Evolutionary conservation across 1,284 basidiomycete species (phyloP).

Genomic region (Erythrobasidium hasegawianum): DNA sequence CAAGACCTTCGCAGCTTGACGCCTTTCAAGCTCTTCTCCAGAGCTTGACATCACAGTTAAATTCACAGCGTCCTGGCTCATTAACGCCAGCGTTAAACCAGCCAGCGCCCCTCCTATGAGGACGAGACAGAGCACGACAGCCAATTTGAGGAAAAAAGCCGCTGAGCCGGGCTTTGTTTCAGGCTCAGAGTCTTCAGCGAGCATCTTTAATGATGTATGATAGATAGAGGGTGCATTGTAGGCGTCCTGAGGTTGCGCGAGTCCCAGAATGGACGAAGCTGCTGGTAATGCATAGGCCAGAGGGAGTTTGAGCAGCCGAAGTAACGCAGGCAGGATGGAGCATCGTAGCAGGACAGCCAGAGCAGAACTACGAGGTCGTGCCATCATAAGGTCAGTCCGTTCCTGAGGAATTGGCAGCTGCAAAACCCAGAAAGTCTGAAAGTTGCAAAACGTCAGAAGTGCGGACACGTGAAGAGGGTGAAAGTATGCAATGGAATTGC

Average conservation of each 20-base stretch:
- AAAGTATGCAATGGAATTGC: too few relatives aligned
- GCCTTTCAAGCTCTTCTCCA: constrained; percentile 67
- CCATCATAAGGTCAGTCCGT: too few relatives aligned
- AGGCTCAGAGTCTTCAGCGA: constrained; percentile 9
- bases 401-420: too few relatives aligned
- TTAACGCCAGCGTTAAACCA: constrained; percentile 66
- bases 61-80: constrained; percentile 88
- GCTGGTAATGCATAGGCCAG: constrained; percentile 23
- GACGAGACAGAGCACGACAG: constrained; percentile 56
- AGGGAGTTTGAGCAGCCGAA: constrained; percentile 18
- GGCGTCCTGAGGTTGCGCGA: background rate
- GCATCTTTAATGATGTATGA: constrained; percentile 8
- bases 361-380: background rate
- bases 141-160: constrained; percentile 63
- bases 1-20: constrained; percentile 70
- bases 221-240: too few relatives aligned
- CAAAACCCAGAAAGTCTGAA: too few relatives aligned
- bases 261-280: background rate
- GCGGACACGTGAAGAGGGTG: too few relatives aligned
- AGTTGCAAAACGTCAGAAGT: too few relatives aligned
- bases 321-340: constrained; percentile 15
- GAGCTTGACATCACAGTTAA: constrained; percentile 76
- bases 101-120: constrained; percentile 35
- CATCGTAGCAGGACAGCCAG: background rate
- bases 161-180: constrained; percentile 41